Evolutionary conservation across 108 stramenopile species (phyloP).

Genomic region (Mediolabrus comicus): DNA sequence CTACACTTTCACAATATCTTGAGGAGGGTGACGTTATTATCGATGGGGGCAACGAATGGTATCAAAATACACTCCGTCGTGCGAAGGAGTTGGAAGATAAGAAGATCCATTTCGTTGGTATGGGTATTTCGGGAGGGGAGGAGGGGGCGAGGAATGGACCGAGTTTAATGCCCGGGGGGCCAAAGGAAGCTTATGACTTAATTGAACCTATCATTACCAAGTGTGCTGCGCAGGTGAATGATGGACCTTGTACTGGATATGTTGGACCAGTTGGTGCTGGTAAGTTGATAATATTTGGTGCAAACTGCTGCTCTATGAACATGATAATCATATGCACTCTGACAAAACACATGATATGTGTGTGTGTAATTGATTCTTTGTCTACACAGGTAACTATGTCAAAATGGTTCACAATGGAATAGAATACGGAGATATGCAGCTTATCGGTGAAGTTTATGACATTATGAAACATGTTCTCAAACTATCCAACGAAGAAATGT

Average conservation of each 20-base stretch:
- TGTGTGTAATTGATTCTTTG: background rate
- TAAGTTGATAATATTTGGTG: conserved; percentile 9
- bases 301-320: background rate
- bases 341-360: too few relatives aligned
- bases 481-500: conserved; percentile 93
- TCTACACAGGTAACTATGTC: conserved; percentile 91
- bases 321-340: background rate
- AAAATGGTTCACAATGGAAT: conserved; percentile 99
- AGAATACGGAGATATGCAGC: conserved; percentile 99
- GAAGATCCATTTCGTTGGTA: conserved; percentile 93
- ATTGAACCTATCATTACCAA: conserved; percentile 94
- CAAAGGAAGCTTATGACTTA: conserved; percentile 90
- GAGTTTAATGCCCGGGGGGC: conserved; percentile 98
- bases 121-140: conserved; percentile 99
- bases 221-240: conserved; percentile 91
- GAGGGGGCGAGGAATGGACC: conserved; percentile 99
- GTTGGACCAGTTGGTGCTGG: conserved; percentile 84
- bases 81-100: conserved; percentile 80
- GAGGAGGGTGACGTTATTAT: conserved; percentile 96
- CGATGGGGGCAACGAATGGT: conserved; percentile 99
- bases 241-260: conserved; percentile 95
- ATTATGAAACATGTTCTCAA: conserved; percentile 82
- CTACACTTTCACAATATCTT: conserved; percentile 65
- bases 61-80: conserved; percentile 94
- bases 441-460: conserved; percentile 97